Conservation (phyloP, 805 yeast genomes). For the Nakazawaea ishiwadae region DNA sequence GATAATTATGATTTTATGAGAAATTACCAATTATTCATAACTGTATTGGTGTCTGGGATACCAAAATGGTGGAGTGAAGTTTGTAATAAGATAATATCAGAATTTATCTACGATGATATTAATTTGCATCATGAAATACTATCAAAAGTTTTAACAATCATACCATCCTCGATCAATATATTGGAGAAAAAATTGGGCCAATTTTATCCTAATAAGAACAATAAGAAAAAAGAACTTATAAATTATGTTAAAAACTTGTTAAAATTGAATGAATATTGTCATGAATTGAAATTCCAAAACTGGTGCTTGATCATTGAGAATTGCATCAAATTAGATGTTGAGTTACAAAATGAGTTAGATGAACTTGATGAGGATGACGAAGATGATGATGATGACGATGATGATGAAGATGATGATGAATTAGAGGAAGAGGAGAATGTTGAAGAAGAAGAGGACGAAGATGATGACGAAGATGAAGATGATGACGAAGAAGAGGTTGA, state of each 20-base stretch:
- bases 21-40: constrained; percentile 65
- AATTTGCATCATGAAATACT: constrained; percentile 61
- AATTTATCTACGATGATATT: constrained; percentile 36
- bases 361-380: constrained; percentile 74
- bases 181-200: constrained; percentile 54
- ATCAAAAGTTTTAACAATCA: constrained; percentile 57
- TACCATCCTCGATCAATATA: constrained; percentile 75
- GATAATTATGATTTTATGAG: constrained; percentile 33
- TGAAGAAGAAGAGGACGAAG: constrained; percentile 24
- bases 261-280: constrained; percentile 58
- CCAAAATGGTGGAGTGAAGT: constrained; percentile 92
- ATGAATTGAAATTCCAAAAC: constrained; percentile 65
- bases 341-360: constrained; percentile 81
- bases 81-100: constrained; percentile 60
- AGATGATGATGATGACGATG: constrained; percentile 36
- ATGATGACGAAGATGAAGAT: constrained; percentile 22
- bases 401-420: constrained; percentile 25
- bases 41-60: constrained; percentile 74
- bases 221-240: constrained; percentile 45
- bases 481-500: constrained; percentile 37
- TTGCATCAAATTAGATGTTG: constrained; percentile 85
- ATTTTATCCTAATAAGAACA: constrained; percentile 78
- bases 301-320: constrained; percentile 82
- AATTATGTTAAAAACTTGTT: constrained; percentile 67
- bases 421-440: constrained; percentile 18